Evolutionary conservation across 2,329 filamentous ascomycete genomes (phyloP), one percentile per base, ranked within the genome.

Genomic region (Drechslerella stenobrocha): DNA sequence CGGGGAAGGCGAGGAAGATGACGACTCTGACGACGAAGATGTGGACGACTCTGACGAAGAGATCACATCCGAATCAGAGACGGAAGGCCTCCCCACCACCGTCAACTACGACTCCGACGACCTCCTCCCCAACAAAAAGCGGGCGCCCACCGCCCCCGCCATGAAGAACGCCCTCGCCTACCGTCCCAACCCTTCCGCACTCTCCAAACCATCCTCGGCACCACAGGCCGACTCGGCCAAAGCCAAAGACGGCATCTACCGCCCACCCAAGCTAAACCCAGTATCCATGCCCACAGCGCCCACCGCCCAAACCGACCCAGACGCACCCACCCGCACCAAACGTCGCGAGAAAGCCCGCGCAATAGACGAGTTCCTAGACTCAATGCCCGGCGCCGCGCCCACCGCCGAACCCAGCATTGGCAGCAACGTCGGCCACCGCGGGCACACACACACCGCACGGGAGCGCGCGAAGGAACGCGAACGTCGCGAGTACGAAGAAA

Each of bases 351-450:
- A 88, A 74, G 96, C 91, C 0, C 85, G 86, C 46, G 90, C 90
- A 0, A 85, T 98, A 74, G 91, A 97, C 74, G 92, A 97, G 74
- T 98, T 95, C 74, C 84, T 98, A 70, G 84, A 88, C 15, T 93
- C 98, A 76, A 52, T 65, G 46, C 81, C 97, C 64, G 91, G 90
- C 0, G 78, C 82, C 3, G 89, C 89, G 1, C 93, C 93, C 0
- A 77, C 89, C 61, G 89, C 90, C 0, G 84, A 95, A 75, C 90
- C 92, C 56, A 95, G 88, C 72, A 95, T 98, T 73, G 95, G 93
- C 66, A 93, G 88, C 59, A 70, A 70, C 40, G 57, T 61, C 13
- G 48, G 42, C 11, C 34, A 57, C 8, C 84, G 84, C 75, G 84
- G 85, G 74, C 93, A 91, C 80, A 89, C 63, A 1, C 51, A 59